Conservation (phyloP, 345 rosid genomes). For the Litchi chinensis region DNA sequence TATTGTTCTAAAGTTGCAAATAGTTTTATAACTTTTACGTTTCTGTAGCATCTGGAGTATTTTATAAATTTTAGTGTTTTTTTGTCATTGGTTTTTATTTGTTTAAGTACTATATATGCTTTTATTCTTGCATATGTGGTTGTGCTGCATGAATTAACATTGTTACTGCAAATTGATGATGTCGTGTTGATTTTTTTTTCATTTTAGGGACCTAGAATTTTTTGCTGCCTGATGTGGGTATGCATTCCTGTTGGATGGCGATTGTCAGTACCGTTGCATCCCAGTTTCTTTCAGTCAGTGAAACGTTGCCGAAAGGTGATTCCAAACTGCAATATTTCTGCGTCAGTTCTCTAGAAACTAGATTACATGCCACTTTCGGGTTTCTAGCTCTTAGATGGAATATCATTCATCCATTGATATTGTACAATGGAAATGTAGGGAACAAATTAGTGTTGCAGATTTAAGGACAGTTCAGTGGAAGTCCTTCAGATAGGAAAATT, state of each 20-base stretch:
- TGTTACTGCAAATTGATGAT: background rate
- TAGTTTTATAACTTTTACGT: background rate
- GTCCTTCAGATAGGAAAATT: background rate
- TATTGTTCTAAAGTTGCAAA: too few relatives aligned
- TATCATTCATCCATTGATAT: background rate
- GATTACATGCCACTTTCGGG: background rate
- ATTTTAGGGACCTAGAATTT: slow-evolving; percentile 1
- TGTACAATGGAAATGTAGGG: background rate
- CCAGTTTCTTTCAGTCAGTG: background rate
- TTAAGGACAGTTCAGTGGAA: background rate
- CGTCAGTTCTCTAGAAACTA: background rate
- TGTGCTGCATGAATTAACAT: background rate
- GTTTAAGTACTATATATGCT: background rate
- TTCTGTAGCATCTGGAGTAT: background rate
- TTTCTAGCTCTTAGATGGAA: background rate
- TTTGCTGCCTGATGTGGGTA: background rate
- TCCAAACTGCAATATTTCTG: background rate
- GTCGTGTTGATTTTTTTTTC: background rate
- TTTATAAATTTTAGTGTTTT: background rate
- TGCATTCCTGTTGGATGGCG: background rate
- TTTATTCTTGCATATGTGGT: background rate
- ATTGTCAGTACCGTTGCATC: background rate
- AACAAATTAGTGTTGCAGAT: background rate
- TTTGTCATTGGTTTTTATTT: background rate
- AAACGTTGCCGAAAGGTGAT: background rate